phyloP scores from a whole-genome alignment of 2,329 filamentous ascomycete genomes.

The Pseudopyrenochaeta lycopersici region DNA sequence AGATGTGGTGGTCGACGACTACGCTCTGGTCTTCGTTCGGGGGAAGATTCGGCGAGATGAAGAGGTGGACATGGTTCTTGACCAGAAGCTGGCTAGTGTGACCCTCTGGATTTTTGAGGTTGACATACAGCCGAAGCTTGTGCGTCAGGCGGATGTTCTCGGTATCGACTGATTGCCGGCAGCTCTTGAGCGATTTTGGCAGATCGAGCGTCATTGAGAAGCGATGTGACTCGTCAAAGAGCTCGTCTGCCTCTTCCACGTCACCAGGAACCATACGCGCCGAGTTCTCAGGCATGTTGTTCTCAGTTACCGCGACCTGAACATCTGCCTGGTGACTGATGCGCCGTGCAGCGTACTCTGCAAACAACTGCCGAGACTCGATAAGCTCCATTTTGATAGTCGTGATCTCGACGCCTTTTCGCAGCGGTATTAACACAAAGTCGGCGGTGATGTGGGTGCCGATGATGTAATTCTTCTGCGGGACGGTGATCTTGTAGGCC shows the following conservation, averaged over 20 bases:
- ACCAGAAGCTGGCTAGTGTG: constrained; percentile 94
- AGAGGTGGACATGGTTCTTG: constrained; percentile 88
- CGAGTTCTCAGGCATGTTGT: constrained; percentile 47
- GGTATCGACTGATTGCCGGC: constrained; percentile 88
- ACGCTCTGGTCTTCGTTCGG: constrained; percentile 88
- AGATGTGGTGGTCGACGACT: constrained; percentile 49
- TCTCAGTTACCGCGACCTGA: constrained; percentile 45
- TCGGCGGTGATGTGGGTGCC: constrained; percentile 86
- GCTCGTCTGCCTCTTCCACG: constrained; percentile 47
- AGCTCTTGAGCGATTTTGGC: constrained; percentile 81
- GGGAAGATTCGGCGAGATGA: constrained; percentile 93
- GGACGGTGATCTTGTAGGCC: constrained; percentile 92
- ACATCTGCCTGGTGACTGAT: constrained; percentile 41
- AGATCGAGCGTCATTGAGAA: constrained; percentile 71
- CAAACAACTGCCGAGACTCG: constrained; percentile 61
- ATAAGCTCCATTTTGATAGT: constrained; percentile 81
- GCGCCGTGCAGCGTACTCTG: constrained; percentile 55
- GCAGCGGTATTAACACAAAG: constrained; percentile 84
- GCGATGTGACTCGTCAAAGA: constrained; percentile 66
- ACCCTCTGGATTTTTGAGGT: constrained; percentile 92
- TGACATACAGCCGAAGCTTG: constrained; percentile 89
- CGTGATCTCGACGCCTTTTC: constrained; percentile 89
- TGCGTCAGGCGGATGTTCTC: constrained; percentile 92
- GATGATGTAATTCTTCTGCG: constrained; percentile 93
- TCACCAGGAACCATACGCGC: constrained; percentile 38